Conservation (phyloP, 306 rosid species). For the Dryas drummondii region DNA sequence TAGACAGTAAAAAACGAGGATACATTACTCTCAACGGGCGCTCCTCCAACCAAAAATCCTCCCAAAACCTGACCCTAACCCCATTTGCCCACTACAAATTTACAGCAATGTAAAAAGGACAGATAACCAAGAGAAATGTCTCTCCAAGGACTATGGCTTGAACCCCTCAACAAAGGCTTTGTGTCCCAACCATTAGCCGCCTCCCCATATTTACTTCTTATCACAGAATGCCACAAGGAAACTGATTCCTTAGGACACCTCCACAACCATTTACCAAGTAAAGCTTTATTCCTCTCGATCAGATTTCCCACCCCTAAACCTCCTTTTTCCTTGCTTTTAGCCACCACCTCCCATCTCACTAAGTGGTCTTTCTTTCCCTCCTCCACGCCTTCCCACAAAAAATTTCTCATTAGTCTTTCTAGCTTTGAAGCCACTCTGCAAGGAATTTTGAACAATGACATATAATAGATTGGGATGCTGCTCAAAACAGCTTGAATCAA, state of each 20-base stretch:
- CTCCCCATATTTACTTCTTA: too few species aligned
- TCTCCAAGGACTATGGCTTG: not conserved
- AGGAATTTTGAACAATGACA: not conserved
- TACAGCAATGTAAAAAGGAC: too few species aligned
- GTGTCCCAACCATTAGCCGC: too few species aligned
- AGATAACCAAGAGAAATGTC: not conserved
- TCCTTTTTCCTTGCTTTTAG: not conserved
- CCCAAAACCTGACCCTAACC: not conserved
- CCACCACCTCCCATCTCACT: not conserved
- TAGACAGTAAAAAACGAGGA: too few species aligned
- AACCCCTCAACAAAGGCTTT: too few species aligned
- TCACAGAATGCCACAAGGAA: not conserved
- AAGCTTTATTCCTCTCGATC: not conserved
- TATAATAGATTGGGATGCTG: not conserved
- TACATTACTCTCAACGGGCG: too few species aligned
- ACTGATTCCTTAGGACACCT: not conserved
- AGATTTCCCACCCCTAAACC: not conserved
- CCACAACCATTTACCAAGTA: not conserved
- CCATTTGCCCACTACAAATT: not conserved
- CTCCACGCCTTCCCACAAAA: not conserved
- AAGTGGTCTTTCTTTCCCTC: not conserved
- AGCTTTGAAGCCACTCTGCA: not conserved
- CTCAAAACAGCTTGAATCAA: not conserved
- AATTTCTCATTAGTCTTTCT: not conserved
- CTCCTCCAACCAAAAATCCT: too few species aligned